Conservation (phyloP, 345 rosid genomes). For the Moricandia arvensis region DNA sequence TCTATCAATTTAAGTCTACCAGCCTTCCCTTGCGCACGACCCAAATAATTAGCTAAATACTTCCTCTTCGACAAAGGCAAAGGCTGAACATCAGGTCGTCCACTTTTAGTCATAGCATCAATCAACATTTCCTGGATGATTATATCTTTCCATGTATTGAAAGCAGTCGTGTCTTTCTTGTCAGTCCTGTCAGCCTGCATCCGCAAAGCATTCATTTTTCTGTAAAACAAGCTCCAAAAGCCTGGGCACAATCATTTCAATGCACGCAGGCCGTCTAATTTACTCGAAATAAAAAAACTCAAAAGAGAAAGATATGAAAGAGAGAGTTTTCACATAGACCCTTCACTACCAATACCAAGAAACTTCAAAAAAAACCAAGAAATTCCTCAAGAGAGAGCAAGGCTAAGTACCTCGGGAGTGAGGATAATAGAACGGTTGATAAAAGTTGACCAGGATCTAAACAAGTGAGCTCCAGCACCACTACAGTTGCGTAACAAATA, state of each 20-base stretch:
- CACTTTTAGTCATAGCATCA: constrained; percentile 76
- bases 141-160: constrained; percentile 96
- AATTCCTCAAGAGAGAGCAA: background rate
- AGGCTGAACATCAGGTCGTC: constrained; percentile 58
- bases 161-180: constrained; percentile 82
- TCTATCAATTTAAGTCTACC: constrained; percentile 84
- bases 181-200: constrained; percentile 95
- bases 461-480: constrained; percentile 82
- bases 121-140: constrained; percentile 89
- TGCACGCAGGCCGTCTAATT: too few relatives aligned
- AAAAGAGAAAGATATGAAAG: background rate
- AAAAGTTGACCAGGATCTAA: constrained; percentile 70
- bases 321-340: too few relatives aligned
- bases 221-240: constrained; percentile 6
- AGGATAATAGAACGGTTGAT: constrained; percentile 78
- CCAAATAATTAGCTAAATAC: constrained; percentile 85
- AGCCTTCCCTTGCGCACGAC: constrained; percentile 86
- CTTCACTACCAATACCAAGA: background rate
- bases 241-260: background rate
- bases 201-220: constrained; percentile 17
- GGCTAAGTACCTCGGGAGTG: constrained; percentile 81
- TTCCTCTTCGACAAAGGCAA: constrained; percentile 73
- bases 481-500: constrained; percentile 42
- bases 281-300: too few relatives aligned
- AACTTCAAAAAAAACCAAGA: background rate